Evolutionary conservation across 345 rosid genomes (phyloP).

Genomic region (Combretum micranthum): DNA sequence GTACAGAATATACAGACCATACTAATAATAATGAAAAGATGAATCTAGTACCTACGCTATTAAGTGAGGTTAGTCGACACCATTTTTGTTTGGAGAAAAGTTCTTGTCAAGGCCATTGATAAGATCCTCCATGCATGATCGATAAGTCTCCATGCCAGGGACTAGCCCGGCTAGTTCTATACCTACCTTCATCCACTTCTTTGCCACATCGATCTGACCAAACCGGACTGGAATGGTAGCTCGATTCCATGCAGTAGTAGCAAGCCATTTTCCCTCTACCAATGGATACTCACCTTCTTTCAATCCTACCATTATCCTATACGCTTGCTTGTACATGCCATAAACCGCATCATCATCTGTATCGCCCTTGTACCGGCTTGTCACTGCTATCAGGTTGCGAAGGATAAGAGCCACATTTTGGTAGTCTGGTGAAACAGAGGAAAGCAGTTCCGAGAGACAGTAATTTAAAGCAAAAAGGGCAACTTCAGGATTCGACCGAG

Average conservation of each 20-base stretch:
- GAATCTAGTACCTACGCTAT: too few relatives aligned
- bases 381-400: conserved; percentile 52
- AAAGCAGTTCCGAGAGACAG: conserved; percentile 60
- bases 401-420: conserved; percentile 51
- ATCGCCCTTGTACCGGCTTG: conserved; percentile 67
- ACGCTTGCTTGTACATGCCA: conserved; percentile 74
- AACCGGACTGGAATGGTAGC: conserved; percentile 68
- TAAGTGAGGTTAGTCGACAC: too few relatives aligned
- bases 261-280: conserved; percentile 96
- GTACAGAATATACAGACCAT: too few relatives aligned
- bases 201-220: conserved; percentile 59
- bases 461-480: conserved; percentile 64
- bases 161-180: conserved; percentile 65
- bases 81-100: too few relatives aligned
- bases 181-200: conserved; percentile 69
- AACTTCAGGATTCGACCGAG: conserved; percentile 58
- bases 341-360: conserved; percentile 51
- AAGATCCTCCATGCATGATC: conserved; percentile 81
- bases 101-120: conserved; percentile 41
- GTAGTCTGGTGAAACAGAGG: conserved; percentile 65
- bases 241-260: conserved; percentile 92
- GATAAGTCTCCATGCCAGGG: conserved; percentile 65
- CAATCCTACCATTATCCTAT: conserved; percentile 80
- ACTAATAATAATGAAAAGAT: too few relatives aligned
- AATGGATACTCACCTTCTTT: conserved; percentile 78